phyloP scores from a whole-genome alignment of 805 yeast genomes.

The Starmerella sp. region DNA sequence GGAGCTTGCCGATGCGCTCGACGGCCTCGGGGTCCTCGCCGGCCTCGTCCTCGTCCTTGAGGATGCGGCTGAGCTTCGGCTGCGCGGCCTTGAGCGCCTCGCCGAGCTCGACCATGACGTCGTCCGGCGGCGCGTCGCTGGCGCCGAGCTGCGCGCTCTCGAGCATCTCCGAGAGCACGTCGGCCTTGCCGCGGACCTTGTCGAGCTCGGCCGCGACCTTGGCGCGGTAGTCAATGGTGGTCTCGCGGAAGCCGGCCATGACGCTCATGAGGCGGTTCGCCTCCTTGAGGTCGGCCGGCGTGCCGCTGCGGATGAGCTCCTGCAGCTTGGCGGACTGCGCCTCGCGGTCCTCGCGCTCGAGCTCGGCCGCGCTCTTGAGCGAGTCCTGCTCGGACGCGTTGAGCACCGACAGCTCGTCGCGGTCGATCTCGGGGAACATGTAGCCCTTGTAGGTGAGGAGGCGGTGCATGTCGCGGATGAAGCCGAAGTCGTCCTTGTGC shows the following conservation, averaged over 20 bases:
- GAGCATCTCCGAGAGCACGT: slow-evolving; percentile 79
- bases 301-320: slow-evolving; percentile 88
- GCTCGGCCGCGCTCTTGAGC: slow-evolving; percentile 76
- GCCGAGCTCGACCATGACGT: slow-evolving; percentile 69
- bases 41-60: slow-evolving; percentile 63
- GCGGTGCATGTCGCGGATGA: slow-evolving; percentile 92
- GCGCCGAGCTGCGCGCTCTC: slow-evolving; percentile 29
- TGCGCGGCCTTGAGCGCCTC: slow-evolving; percentile 69
- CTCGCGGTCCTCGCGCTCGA: slow-evolving; percentile 81
- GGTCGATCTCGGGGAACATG: slow-evolving; percentile 79
- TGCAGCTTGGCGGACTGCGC: slow-evolving; percentile 93
- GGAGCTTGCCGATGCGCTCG: slow-evolving; percentile 51
- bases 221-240: slow-evolving; percentile 58
- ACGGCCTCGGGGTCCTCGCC: slow-evolving; percentile 51
- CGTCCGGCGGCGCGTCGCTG: slow-evolving; percentile 38
- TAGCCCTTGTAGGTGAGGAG: slow-evolving; percentile 83
- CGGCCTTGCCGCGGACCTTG: slow-evolving; percentile 73
- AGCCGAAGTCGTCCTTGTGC: slow-evolving; percentile 84
- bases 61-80: slow-evolving; percentile 75
- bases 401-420: slow-evolving; percentile 85
- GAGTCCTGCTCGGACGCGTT: slow-evolving; percentile 57
- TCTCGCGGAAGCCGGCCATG: slow-evolving; percentile 95
- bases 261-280: slow-evolving; percentile 95
- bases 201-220: slow-evolving; percentile 75
- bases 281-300: slow-evolving; percentile 88